A percentile compares a stretch with the other conserved stretches of the same genome.
Conservation (phyloP, 192 early-diverging fungal species). For the Allomyces macrogynus region DNA sequence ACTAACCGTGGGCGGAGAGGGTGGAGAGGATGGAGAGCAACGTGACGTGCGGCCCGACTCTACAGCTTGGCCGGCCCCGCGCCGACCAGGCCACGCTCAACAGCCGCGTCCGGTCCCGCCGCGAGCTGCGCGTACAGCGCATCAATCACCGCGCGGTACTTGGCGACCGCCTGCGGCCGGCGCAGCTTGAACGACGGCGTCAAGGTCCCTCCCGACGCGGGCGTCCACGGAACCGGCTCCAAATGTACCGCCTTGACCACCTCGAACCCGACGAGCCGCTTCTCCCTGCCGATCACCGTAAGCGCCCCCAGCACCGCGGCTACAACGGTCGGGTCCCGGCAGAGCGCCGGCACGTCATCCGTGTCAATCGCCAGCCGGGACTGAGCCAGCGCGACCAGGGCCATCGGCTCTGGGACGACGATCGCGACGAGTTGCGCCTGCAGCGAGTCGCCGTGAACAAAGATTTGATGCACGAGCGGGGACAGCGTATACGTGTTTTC, state of each 20-base stretch:
- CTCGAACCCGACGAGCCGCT: slow-evolving; percentile 21
- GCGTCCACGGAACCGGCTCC: slow-evolving; percentile 3
- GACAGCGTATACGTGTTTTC: slow-evolving; percentile 18
- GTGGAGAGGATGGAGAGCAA: too few species aligned
- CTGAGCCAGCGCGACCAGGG: neutral
- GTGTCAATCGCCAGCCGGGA: neutral
- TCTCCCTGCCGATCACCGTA: neutral
- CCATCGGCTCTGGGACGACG: slow-evolving; percentile 8
- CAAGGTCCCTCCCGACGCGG: neutral
- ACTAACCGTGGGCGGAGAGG: too few species aligned
- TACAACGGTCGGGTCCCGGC: neutral
- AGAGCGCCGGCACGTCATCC: neutral
- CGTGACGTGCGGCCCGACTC: too few species aligned
- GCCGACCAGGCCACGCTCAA: neutral
- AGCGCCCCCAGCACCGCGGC: neutral
- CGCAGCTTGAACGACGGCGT: slow-evolving; percentile 91
- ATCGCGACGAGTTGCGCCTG: slow-evolving; percentile 19
- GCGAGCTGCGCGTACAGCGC: slow-evolving; percentile 33
- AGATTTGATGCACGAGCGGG: slow-evolving; percentile 13
- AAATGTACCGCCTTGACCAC: slow-evolving; percentile 13
- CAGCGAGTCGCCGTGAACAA: slow-evolving; percentile 21
- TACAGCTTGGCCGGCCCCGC: too few species aligned
- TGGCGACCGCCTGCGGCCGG: slow-evolving; percentile 50
- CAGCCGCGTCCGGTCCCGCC: neutral
- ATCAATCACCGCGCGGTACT: slow-evolving; percentile 44